Conservation (phyloP, 2,329 filamentous ascomycete species). For the Exophiala oligosperma region DNA sequence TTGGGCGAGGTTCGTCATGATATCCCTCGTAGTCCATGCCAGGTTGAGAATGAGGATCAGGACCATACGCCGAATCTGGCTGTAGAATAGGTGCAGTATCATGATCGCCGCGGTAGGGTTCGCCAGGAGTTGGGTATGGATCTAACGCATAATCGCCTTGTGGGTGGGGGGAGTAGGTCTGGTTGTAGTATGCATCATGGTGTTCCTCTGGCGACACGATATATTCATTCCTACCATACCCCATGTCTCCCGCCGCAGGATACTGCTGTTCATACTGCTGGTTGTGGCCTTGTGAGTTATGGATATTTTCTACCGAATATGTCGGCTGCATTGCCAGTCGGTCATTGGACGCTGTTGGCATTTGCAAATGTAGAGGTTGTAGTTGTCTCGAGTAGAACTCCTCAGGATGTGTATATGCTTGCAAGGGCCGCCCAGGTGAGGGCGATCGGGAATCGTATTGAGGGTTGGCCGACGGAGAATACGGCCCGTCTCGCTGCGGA, state of each 20-base stretch:
- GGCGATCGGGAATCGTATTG: conserved; percentile 64
- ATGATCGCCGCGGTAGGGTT: conserved; percentile 67
- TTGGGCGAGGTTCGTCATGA: conserved; percentile 36
- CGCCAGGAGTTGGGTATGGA: conserved; percentile 55
- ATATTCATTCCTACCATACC: conserved; percentile 64
- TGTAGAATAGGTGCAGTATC: conserved; percentile 74
- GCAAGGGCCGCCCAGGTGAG: conserved; percentile 72
- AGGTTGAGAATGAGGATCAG: conserved; percentile 52
- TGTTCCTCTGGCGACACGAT: conserved; percentile 79
- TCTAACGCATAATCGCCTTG: conserved; percentile 58
- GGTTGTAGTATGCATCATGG: conserved; percentile 82
- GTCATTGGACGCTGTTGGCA: conserved; percentile 69
- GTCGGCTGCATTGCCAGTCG: conserved; percentile 80
- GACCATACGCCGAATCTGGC: conserved; percentile 62
- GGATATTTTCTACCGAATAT: conserved; percentile 70
- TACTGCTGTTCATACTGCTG: conserved; percentile 54
- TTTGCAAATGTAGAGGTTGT: conserved; percentile 59
- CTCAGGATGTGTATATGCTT: conserved; percentile 81
- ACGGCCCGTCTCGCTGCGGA: conserved; percentile 44
- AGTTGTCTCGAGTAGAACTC: conserved; percentile 37
- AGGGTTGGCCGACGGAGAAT: conserved; percentile 51
- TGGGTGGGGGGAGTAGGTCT: conserved; percentile 72
- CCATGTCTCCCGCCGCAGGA: conserved; percentile 30
- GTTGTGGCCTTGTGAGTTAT: conserved; percentile 63
- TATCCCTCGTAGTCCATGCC: conserved; percentile 35